A percentile compares a stretch with the other conserved stretches of the same genome.
phyloP scores from a whole-genome alignment of 352 stramenopile species.

The Phytophthora pisi region DNA sequence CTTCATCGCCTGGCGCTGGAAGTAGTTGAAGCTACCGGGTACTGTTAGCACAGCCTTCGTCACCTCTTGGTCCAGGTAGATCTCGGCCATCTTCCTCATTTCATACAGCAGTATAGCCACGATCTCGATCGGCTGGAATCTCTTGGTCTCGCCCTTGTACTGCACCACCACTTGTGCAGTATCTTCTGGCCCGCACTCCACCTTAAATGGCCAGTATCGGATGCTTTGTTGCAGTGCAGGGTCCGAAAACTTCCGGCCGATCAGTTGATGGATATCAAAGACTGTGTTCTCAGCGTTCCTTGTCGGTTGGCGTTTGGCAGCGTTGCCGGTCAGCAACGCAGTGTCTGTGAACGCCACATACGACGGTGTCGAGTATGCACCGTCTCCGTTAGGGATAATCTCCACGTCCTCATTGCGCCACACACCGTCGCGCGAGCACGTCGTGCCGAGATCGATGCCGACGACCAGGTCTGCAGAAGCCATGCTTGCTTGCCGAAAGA shows the following conservation, averaged over 20 bases:
- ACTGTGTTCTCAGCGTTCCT: background rate
- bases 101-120: too few relatives aligned
- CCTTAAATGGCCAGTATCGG: background rate
- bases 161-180: too few relatives aligned
- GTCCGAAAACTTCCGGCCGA: background rate
- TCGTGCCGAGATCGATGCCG: constrained; percentile 1
- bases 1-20: too few relatives aligned
- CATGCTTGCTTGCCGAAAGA: too few relatives aligned
- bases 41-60: too few relatives aligned
- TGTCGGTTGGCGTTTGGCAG: background rate
- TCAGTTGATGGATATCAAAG: too few relatives aligned
- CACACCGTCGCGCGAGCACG: background rate
- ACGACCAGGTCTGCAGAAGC: background rate
- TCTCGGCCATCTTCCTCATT: too few relatives aligned
- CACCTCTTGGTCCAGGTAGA: too few relatives aligned
- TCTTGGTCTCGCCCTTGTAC: too few relatives aligned
- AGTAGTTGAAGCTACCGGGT: too few relatives aligned
- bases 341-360: constrained; percentile 1
- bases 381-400: background rate
- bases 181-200: too few relatives aligned
- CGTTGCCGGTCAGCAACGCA: background rate
- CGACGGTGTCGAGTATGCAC: background rate
- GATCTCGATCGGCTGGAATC: background rate
- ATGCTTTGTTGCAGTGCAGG: background rate
- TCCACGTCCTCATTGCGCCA: background rate